A percentile compares a stretch with the other conserved stretches of the same genome.
These are phyloP conservation scores for Dendrobium nobile DNA, from an alignment of 106 monocot genomes.

Conservation along the genomic window DNA sequence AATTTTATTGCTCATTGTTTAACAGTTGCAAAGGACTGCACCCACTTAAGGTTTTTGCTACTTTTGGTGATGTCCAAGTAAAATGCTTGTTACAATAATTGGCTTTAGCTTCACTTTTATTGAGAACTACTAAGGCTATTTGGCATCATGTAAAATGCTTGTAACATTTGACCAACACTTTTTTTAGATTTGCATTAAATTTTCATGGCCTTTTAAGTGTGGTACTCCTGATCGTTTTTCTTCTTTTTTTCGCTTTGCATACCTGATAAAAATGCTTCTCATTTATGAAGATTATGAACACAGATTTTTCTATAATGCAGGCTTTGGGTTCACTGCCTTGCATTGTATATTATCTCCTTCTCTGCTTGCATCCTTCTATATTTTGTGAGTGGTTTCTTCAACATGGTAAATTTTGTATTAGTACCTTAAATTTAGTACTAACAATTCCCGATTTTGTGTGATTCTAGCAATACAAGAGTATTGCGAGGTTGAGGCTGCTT, in stretches of 20 bases:
- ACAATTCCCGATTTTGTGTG: slow-evolving; percentile 9
- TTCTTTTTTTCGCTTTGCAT: not conserved
- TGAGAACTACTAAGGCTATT: not conserved
- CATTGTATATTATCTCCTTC: slow-evolving; percentile 51
- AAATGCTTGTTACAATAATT: too few species aligned
- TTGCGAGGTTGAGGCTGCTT: slow-evolving; percentile 60
- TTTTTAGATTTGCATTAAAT: not conserved
- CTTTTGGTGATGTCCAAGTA: too few species aligned
- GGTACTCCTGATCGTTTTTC: not conserved
- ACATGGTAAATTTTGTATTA: not conserved
- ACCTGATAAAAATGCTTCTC: not conserved
- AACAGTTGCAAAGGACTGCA: too few species aligned
- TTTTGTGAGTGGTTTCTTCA: slow-evolving; percentile 36
- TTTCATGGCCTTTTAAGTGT: not conserved
- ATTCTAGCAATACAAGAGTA: slow-evolving; percentile 73
- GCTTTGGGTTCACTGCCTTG: slow-evolving; percentile 76
- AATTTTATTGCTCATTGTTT: too few species aligned
- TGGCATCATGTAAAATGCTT: not conserved
- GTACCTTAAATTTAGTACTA: not conserved
- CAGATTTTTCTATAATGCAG: slow-evolving; percentile 17
- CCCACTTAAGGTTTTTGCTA: too few species aligned
- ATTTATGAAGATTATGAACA: not conserved
- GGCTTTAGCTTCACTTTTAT: not conserved
- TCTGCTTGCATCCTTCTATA: slow-evolving; percentile 59
- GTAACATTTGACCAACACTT: not conserved